phyloP scores from a whole-genome alignment of 495 filamentous ascomycete genomes.

The Immersiella caudata region DNA sequence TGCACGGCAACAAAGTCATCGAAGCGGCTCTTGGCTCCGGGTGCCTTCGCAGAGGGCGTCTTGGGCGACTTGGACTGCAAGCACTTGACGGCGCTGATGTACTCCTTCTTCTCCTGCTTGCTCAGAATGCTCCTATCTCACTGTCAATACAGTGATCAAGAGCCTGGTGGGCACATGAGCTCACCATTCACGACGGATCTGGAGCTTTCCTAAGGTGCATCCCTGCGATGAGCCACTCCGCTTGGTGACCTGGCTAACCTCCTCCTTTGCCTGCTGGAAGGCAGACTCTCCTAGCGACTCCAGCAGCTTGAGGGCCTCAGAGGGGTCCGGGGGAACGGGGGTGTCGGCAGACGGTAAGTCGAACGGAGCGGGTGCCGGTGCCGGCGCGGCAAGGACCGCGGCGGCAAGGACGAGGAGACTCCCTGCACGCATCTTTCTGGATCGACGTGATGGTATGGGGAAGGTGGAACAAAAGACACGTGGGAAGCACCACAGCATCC shows the following conservation, averaged over 20 bases:
- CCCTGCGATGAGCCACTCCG: not conserved
- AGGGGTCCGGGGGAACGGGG: not conserved
- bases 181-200: slow-evolving; percentile 19
- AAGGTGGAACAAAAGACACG: not conserved
- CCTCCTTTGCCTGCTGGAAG: slow-evolving; percentile 10
- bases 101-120: slow-evolving; percentile 46
- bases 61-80: slow-evolving; percentile 54
- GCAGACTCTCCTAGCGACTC: slow-evolving; percentile 6
- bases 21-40: slow-evolving; percentile 47
- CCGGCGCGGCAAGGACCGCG: not conserved
- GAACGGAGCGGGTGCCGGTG: not conserved
- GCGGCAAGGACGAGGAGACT: slow-evolving; percentile 5
- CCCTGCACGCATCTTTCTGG: slow-evolving; percentile 12
- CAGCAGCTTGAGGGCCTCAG: not conserved
- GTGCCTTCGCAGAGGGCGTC: slow-evolving; percentile 39
- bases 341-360: not conserved
- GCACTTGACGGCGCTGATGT: slow-evolving; percentile 65
- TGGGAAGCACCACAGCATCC: not conserved
- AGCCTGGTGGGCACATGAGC: not conserved
- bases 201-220: slow-evolving; percentile 16
- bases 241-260: not conserved
- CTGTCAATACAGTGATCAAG: not conserved
- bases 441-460: not conserved
- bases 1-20: slow-evolving; percentile 72
- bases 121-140: not conserved